Evolutionary conservation across 768 basidiomycete species (phyloP).

Genomic region (Pulveroboletus sp.): DNA sequence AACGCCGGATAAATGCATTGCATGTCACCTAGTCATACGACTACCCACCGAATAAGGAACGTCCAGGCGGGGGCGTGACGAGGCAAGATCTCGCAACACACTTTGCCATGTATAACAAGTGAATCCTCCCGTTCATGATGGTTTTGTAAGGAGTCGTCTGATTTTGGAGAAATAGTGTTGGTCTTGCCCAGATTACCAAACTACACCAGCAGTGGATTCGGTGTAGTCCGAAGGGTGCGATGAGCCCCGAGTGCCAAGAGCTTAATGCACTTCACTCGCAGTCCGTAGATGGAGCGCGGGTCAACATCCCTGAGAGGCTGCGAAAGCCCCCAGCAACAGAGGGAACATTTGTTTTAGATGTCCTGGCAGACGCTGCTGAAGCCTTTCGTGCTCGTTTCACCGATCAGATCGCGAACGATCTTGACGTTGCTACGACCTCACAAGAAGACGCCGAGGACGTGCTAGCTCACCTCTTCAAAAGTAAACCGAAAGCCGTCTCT

Average conservation of each 20-base stretch:
- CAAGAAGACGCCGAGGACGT: conserved; percentile 39
- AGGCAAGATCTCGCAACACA: conserved; percentile 58
- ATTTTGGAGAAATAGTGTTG: conserved; percentile 36
- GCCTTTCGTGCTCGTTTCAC: conserved; percentile 44
- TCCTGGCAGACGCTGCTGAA: conserved; percentile 43
- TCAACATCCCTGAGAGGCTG: conserved; percentile 33
- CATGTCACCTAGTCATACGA: conserved; percentile 48
- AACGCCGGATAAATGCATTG: neutral
- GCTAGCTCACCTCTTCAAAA: conserved; percentile 44
- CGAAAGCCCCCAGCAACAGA: conserved; percentile 41
- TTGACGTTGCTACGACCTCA: conserved; percentile 21
- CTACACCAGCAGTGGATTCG: conserved; percentile 61
- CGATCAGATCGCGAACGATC: conserved; percentile 20
- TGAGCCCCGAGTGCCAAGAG: conserved; percentile 64
- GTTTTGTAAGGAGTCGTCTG: neutral
- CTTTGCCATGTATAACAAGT: conserved; percentile 65
- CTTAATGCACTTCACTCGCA: conserved; percentile 68
- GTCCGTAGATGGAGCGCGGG: conserved; percentile 59
- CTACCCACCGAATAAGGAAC: conserved; percentile 61
- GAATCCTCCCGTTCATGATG: conserved; percentile 9
- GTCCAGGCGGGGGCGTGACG: conserved; percentile 41
- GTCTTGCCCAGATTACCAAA: conserved; percentile 51
- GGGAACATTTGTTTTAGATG: conserved; percentile 48
- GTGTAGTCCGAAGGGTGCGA: conserved; percentile 48
- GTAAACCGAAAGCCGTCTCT: conserved; percentile 48